Conservation (phyloP, 2,329 filamentous ascomycete species). For the Aspergillus sp. region DNA sequence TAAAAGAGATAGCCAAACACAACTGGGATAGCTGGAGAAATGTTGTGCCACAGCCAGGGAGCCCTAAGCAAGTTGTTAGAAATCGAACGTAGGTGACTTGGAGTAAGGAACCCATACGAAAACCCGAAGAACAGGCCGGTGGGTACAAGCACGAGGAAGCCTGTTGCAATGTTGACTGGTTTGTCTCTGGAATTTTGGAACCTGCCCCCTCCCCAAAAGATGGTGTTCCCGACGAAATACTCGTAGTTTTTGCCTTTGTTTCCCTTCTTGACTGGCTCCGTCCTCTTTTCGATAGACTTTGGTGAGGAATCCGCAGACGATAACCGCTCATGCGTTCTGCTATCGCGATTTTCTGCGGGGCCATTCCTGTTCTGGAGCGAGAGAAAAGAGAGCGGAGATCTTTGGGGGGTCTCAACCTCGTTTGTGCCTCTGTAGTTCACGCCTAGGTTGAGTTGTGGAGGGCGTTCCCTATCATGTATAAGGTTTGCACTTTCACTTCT, state of each 20-base stretch:
- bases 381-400: constrained; percentile 74
- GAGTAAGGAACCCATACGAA: constrained; percentile 48
- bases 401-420: constrained; percentile 60
- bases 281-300: constrained; percentile 54
- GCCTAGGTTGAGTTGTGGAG: constrained; percentile 58
- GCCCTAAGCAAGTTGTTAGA: constrained; percentile 49
- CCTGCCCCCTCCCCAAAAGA: constrained; percentile 83
- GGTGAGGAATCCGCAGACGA: constrained; percentile 78
- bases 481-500: constrained; percentile 79
- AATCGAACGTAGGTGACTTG: neutral
- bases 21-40: constrained; percentile 86
- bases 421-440: constrained; percentile 58
- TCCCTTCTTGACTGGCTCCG: constrained; percentile 29
- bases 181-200: constrained; percentile 84
- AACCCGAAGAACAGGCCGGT: constrained; percentile 80
- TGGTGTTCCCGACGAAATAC: constrained; percentile 90
- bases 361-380: constrained; percentile 58
- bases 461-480: constrained; percentile 58
- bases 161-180: constrained; percentile 87
- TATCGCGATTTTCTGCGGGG: constrained; percentile 54
- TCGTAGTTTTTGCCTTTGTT: constrained; percentile 74
- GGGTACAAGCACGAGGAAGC: constrained; percentile 75
- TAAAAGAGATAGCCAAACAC: constrained; percentile 89
- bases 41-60: constrained; percentile 79
- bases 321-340: constrained; percentile 75